Percentiles rank a stretch among this genome's conserved stretches.
Evolutionary conservation across 306 rosid species (phyloP).

Genomic region (Trifolium pratense): DNA sequence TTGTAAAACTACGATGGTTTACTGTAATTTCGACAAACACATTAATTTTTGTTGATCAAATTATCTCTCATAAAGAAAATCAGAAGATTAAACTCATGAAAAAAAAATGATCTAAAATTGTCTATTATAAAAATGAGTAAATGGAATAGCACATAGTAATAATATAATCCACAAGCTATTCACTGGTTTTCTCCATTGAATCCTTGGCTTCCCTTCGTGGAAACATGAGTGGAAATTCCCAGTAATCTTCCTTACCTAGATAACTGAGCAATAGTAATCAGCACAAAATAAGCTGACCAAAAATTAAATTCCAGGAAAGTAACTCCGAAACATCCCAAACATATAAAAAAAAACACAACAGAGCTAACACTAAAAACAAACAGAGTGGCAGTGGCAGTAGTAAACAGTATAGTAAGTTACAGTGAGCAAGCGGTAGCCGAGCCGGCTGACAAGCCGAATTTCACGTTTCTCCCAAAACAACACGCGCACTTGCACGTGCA

Average conservation of each 20-base stretch:
- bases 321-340: slow-evolving; percentile 14
- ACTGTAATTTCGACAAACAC: too few species aligned
- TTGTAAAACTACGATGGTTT: too few species aligned
- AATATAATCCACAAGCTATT: too few species aligned
- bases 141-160: too few species aligned
- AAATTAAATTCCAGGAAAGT: slow-evolving; percentile 13
- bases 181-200: not conserved
- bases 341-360: not conserved
- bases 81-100: too few species aligned
- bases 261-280: not conserved
- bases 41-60: too few species aligned
- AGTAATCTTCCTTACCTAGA: slow-evolving; percentile 32
- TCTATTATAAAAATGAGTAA: too few species aligned
- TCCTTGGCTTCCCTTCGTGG: slow-evolving; percentile 3
- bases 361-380: slow-evolving; percentile 1
- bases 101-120: too few species aligned
- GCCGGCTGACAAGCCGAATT: slow-evolving; percentile 72
- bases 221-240: slow-evolving; percentile 21
- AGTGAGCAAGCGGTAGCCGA: slow-evolving; percentile 54
- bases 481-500: slow-evolving; percentile 76
- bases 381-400: not conserved
- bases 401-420: too few species aligned
- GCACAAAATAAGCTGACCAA: slow-evolving; percentile 4
- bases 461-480: slow-evolving; percentile 50
- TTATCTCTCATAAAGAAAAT: too few species aligned